phyloP scores from a whole-genome alignment of 2,329 filamentous ascomycete species.

The Alternaria conjuncta region DNA sequence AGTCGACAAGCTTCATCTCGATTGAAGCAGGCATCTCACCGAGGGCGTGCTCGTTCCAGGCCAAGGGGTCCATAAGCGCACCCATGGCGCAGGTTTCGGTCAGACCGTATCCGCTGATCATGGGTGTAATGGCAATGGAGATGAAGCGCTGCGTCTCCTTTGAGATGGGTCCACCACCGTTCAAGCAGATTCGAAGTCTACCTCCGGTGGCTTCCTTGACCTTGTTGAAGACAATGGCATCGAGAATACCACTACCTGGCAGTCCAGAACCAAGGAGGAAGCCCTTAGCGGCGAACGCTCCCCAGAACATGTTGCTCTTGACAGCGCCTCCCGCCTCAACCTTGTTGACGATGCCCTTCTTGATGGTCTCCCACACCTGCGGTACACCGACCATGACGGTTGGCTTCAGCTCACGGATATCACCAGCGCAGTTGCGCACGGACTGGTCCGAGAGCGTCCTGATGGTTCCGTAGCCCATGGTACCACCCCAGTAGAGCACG shows the following conservation, averaged over 20 bases:
- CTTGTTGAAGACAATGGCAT: slow-evolving; percentile 88
- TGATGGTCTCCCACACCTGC: slow-evolving; percentile 95
- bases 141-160: slow-evolving; percentile 89
- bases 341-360: slow-evolving; percentile 87
- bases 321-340: slow-evolving; percentile 75
- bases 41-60: slow-evolving; percentile 79
- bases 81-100: slow-evolving; percentile 92
- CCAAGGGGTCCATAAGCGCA: slow-evolving; percentile 79
- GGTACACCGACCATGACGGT: slow-evolving; percentile 94
- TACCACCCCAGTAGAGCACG: slow-evolving; percentile 86
- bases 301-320: slow-evolving; percentile 79
- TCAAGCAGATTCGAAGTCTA: slow-evolving; percentile 86
- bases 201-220: slow-evolving; percentile 90
- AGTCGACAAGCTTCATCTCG: slow-evolving; percentile 91
- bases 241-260: slow-evolving; percentile 73
- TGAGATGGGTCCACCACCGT: slow-evolving; percentile 89
- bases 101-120: slow-evolving; percentile 92
- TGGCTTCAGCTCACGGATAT: slow-evolving; percentile 90
- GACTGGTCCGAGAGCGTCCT: slow-evolving; percentile 86
- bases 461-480: slow-evolving; percentile 90
- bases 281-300: slow-evolving; percentile 65
- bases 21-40: slow-evolving; percentile 79
- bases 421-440: slow-evolving; percentile 87
- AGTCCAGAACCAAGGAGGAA: slow-evolving; percentile 66
- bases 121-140: slow-evolving; percentile 88